phyloP scores from a whole-genome alignment of 2,329 filamentous ascomycete species.

The Phialophora macrospora region DNA sequence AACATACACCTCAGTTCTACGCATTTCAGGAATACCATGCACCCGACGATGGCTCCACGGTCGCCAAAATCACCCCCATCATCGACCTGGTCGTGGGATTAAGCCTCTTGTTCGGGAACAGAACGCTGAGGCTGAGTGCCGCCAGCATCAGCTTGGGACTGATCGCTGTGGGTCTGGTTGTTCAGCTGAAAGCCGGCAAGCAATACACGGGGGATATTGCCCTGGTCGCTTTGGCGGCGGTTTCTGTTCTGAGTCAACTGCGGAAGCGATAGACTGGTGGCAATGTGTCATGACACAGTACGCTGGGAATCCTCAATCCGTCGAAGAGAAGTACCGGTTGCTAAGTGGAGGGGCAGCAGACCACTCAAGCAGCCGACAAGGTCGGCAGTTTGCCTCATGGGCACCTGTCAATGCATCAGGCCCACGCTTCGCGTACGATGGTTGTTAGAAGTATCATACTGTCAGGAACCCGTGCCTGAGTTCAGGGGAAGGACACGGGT shows the following conservation, averaged over 20 bases:
- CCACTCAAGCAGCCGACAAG: no score
- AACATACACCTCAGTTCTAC: constrained; percentile 28
- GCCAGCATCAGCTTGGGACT: constrained; percentile 8
- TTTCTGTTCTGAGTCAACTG: neutral
- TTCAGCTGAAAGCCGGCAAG: constrained; percentile 21
- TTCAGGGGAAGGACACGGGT: neutral
- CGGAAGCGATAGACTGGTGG: neutral
- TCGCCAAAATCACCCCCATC: constrained; percentile 16
- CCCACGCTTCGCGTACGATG: neutral
- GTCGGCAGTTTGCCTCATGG: neutral
- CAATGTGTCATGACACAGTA: neutral
- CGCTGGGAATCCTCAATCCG: neutral
- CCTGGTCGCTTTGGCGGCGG: constrained; percentile 16
- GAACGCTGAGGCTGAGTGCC: constrained; percentile 12
- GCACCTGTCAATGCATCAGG: neutral
- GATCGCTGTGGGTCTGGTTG: constrained; percentile 10
- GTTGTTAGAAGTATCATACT: neutral
- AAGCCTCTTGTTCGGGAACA: constrained; percentile 17
- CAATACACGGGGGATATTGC: constrained; percentile 15
- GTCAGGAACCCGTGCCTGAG: neutral
- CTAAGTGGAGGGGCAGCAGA: neutral
- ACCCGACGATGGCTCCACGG: constrained; percentile 23
- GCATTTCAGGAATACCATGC: constrained; percentile 30
- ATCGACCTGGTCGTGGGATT: constrained; percentile 18
- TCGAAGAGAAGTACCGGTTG: neutral